Conservation (phyloP, 1,284 basidiomycete species). For the Ustilago tritici region DNA sequence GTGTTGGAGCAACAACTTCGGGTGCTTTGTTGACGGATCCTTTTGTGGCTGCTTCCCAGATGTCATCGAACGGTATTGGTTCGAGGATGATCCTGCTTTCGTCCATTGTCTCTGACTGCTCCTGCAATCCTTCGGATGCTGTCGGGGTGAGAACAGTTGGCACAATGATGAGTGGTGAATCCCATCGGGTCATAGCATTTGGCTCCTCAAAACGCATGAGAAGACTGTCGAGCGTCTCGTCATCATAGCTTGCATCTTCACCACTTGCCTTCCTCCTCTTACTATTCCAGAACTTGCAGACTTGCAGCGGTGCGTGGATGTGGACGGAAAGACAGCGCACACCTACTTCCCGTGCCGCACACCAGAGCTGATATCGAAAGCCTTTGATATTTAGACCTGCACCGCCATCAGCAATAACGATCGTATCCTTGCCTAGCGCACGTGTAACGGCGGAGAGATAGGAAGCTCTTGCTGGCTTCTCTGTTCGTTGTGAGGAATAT, state of each 20-base stretch:
- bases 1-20: conserved; percentile 78
- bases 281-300: conserved; percentile 76
- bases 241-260: conserved; percentile 74
- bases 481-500: conserved; percentile 81
- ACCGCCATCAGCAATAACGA: conserved; percentile 83
- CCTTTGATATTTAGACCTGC: conserved; percentile 94
- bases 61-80: conserved; percentile 78
- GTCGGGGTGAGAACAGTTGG: conserved; percentile 62
- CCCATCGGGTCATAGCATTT: conserved; percentile 96
- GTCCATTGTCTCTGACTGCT: conserved; percentile 72
- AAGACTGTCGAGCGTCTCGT: conserved; percentile 89
- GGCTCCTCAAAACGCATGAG: conserved; percentile 93
- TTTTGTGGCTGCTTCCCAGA: conserved; percentile 84
- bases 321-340: conserved; percentile 82
- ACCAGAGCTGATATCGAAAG: conserved; percentile 97
- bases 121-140: neutral
- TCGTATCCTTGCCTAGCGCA: conserved; percentile 78
- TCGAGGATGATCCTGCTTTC: conserved; percentile 72
- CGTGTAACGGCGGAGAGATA: conserved; percentile 89
- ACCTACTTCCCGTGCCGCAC: conserved; percentile 88
- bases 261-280: conserved; percentile 71
- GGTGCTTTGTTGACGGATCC: conserved; percentile 86
- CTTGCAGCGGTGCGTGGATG: conserved; percentile 78
- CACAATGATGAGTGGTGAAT: conserved; percentile 90
- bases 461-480: conserved; percentile 88